Evolutionary conservation across 108 stramenopile species (phyloP), one percentile per base, ranked within the genome.

Genomic region (Discostella pseudostelligera): DNA sequence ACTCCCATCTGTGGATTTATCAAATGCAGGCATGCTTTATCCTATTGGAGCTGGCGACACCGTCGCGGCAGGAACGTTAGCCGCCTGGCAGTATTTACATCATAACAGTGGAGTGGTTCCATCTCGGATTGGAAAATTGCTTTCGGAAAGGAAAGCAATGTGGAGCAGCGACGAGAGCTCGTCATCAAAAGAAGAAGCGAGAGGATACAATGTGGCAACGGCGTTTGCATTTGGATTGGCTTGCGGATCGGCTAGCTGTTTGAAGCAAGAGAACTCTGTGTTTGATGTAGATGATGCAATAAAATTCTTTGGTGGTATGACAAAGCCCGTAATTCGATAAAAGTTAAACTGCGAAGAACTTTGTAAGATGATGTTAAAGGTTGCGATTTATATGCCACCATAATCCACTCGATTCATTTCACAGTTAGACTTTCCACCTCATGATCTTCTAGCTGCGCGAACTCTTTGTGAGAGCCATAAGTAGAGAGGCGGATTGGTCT

Each of bases 41-140:
- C 93, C 93, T 0, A 90, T 94, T 68, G 93, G 93, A 3, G 93
- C 93, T 5, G 93, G 93, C 3, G 93, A 94, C 65, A 84, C 88
- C 3, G 89, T 90, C 12, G 86, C 93, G 8, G 93, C 84, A 19
- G 93, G 89, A 39, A 90, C 88, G 1, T 51, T 89, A 37, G 88
- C 89, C 6, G 87, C 89, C 0, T 91, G 88, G 93, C 69, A 84
- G 35, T 67, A 65, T 61, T 59, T 90, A 22, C 62, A 69, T 39
- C 67, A 54, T 43, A 29, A 20, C 19, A 21, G 45, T 45, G 59
- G 25, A 24, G 49, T 70, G 14, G 36, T 71, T 24, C 42, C 62
- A 4, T 11, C 59, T 22, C 32, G 26, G 8, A 17, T 58, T 22
- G 65, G 65, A 14, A 19, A 29, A 20, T 35, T 17, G 0, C 40